These are phyloP conservation scores for Didymella pomorum DNA, from an alignment of 2,329 filamentous ascomycete species.

Conservation along the genomic window DNA sequence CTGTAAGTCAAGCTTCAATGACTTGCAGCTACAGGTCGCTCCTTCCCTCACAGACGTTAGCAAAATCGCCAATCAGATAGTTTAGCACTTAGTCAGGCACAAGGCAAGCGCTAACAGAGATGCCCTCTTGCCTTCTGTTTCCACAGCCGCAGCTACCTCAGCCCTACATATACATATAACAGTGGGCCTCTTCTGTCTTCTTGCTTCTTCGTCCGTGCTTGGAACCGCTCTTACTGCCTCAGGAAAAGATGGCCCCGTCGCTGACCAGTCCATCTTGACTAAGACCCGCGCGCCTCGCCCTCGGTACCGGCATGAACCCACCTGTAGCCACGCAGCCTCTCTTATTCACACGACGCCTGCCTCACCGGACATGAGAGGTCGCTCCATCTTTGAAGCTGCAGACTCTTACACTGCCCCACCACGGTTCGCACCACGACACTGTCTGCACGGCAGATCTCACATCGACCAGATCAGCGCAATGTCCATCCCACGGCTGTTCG, in stretches of 20 bases:
- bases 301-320: slow-evolving; percentile 26
- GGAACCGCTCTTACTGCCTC: slow-evolving; percentile 14
- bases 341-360: slow-evolving; percentile 16
- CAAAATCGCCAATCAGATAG: slow-evolving; percentile 7
- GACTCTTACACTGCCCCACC: slow-evolving; percentile 19
- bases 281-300: slow-evolving; percentile 14
- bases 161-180: slow-evolving; percentile 15
- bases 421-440: neutral
- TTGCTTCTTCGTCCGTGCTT: slow-evolving; percentile 15
- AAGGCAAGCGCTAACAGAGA: slow-evolving; percentile 5
- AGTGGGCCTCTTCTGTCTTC: slow-evolving; percentile 4
- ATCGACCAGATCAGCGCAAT: slow-evolving; percentile 13
- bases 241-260: slow-evolving; percentile 15
- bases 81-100: neutral
- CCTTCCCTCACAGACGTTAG: neutral
- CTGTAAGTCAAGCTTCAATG: neutral
- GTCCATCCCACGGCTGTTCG: slow-evolving; percentile 18
- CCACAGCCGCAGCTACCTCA: slow-evolving; percentile 6
- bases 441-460: slow-evolving; percentile 13
- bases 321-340: slow-evolving; percentile 27
- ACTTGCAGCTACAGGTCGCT: neutral
- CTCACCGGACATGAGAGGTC: slow-evolving; percentile 31
- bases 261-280: slow-evolving; percentile 6
- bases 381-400: slow-evolving; percentile 28
- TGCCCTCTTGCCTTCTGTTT: neutral